These are phyloP conservation scores for Globisporangium okanoganense DNA, from an alignment of 352 stramenopile species.

Conservation along the genomic window DNA sequence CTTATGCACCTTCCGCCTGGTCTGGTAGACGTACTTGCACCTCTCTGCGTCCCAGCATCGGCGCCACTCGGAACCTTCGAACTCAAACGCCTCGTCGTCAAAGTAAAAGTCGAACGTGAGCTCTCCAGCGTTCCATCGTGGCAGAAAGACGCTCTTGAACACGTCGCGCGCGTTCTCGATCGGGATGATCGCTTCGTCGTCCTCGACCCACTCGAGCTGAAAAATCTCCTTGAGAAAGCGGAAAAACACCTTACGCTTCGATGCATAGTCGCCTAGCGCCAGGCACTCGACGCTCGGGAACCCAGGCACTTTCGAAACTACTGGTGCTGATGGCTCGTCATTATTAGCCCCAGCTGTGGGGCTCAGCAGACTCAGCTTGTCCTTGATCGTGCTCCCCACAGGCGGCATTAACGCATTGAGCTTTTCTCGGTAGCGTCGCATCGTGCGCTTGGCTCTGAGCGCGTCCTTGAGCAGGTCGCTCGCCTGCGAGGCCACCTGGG, in stretches of 20 bases:
- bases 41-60: slow-evolving; percentile 26
- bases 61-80: slow-evolving; percentile 31
- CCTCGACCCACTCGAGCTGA: slow-evolving; percentile 40
- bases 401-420: slow-evolving; percentile 26
- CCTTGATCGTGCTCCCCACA: slow-evolving; percentile 11
- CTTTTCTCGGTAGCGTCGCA: slow-evolving; percentile 40
- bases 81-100: slow-evolving; percentile 43
- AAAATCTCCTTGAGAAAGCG: slow-evolving; percentile 47
- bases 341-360: not conserved
- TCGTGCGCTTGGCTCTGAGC: slow-evolving; percentile 33
- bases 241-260: slow-evolving; percentile 42
- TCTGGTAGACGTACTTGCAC: slow-evolving; percentile 34
- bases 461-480: slow-evolving; percentile 33
- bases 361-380: not conserved
- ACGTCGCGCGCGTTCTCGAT: slow-evolving; percentile 37
- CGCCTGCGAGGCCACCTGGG: slow-evolving; percentile 6
- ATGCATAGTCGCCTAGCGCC: slow-evolving; percentile 26
- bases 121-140: slow-evolving; percentile 39
- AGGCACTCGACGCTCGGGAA: slow-evolving; percentile 30
- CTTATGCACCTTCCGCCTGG: slow-evolving; percentile 15
- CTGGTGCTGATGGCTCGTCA: not conserved
- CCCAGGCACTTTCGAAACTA: slow-evolving; percentile 23
- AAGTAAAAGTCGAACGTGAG: slow-evolving; percentile 59
- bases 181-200: slow-evolving; percentile 39
- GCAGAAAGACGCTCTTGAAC: slow-evolving; percentile 39